These are phyloP conservation scores for Wickerhamiella galacta DNA, from an alignment of 805 yeast species.

Conservation along the genomic window DNA sequence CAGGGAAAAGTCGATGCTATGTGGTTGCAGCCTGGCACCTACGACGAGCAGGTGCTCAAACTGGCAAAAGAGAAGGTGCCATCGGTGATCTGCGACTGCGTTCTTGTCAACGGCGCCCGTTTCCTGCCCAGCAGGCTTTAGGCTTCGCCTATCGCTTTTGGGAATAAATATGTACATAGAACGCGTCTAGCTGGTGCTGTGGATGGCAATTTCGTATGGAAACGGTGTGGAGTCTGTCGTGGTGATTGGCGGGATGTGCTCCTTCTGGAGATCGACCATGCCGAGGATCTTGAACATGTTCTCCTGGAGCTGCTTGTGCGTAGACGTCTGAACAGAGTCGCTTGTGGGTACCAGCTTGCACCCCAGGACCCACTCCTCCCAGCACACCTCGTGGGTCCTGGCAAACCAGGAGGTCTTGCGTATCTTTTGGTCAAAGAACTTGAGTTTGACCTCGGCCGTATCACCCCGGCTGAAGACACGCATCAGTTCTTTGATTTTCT, in stretches of 20 bases:
- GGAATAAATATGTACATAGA: neutral
- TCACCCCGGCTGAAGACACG: conserved; percentile 8
- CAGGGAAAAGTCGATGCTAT: conserved; percentile 31
- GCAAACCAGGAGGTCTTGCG: conserved; percentile 45
- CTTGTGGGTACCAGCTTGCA: conserved; percentile 29
- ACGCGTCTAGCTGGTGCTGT: neutral
- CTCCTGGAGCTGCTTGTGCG: conserved; percentile 24
- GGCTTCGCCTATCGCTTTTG: neutral
- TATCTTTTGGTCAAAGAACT: conserved; percentile 19
- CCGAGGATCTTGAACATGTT: conserved; percentile 33
- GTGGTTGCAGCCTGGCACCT: conserved; percentile 81
- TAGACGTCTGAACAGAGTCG: conserved; percentile 10
- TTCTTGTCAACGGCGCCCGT: conserved; percentile 48
- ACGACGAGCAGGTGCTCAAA: conserved; percentile 31
- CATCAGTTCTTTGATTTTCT: conserved; percentile 7
- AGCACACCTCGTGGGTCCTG: conserved; percentile 31
- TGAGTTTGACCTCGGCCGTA: conserved; percentile 12
- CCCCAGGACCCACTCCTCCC: conserved; percentile 59
- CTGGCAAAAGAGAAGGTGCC: conserved; percentile 20
- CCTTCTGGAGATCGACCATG: conserved; percentile 38
- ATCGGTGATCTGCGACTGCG: conserved; percentile 42
- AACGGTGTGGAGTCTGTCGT: conserved; percentile 52
- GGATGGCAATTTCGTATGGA: conserved; percentile 30
- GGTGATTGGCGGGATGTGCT: conserved; percentile 60
- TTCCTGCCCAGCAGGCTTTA: conserved; percentile 7